Evolutionary conservation across 257 asterid species (phyloP), one percentile per base, ranked within the genome.

Genomic region (Henckelia pumila): DNA sequence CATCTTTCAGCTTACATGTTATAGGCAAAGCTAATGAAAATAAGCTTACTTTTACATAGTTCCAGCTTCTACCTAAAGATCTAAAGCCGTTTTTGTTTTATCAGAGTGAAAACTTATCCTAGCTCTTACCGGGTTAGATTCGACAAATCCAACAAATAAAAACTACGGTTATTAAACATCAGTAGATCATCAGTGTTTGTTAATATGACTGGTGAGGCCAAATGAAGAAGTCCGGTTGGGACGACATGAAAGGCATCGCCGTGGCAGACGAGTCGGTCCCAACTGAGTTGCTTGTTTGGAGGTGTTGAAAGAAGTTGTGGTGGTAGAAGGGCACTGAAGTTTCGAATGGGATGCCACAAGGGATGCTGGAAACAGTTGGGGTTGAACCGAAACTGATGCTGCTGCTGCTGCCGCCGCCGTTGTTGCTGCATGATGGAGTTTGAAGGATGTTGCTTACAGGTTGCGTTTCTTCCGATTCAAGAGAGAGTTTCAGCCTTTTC

Each of bases 181-280:
- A 69, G 79, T 71, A 50, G 71, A 75, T 58, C 63, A 81, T 61
- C 29, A 75, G 80, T 70, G 56, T 61, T 61, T 64, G 64, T 72
- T 76, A 85, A 76, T 86, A 88, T 24, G 95, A 81, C 71, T 85
- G 96, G 73, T 86, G 88, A 35, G 97, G 96, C 98, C 98, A 93
- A 4, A 93, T 77, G 87, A 75, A 86, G 30, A 78, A 82, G 79
- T 90, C 98, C 1, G 85, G 75, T 2, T 83, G 73, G 24, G 95
- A 67, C 22, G 83, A 83, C 77, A 88, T 73, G 64, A 79, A 72
- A 14, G 78, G 85, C 84, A 78, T 58, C 4, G 88, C 56, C 0
- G 80, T 52, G 21, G 62, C 74, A 0, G 86, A 52, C 0, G 80
- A 22, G 8, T 71, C 79, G 0, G 84, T 25, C 1, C 37, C 63